phyloP scores from a whole-genome alignment of 2,329 filamentous ascomycete species.

The Penicillium vulpinum region DNA sequence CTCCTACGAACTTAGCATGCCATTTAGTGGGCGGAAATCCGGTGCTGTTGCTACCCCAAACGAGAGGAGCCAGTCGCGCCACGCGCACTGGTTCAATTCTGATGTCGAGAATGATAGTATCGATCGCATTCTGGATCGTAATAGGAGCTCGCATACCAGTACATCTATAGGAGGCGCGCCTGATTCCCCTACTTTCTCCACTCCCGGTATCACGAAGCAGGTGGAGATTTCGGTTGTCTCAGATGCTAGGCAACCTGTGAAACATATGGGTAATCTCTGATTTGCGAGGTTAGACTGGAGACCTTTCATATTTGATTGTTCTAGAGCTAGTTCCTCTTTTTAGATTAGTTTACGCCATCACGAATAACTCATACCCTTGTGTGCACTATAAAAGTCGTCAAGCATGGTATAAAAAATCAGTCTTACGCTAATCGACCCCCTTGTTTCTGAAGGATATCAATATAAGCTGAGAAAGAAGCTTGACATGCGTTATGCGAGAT shows the following conservation, averaged over 20 bases:
- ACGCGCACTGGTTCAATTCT: conserved; percentile 12
- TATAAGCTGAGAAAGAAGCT: too few species aligned
- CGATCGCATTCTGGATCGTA: conserved; percentile 26
- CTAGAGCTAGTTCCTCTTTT: background rate
- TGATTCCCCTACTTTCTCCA: conserved; percentile 8
- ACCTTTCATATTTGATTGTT: background rate
- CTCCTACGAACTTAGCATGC: conserved; percentile 31
- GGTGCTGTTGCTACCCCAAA: conserved; percentile 4
- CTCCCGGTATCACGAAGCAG: conserved; percentile 30
- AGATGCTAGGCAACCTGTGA: background rate
- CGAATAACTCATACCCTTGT: background rate
- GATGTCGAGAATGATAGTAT: conserved; percentile 26
- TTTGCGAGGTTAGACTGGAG: background rate
- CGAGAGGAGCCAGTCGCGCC: conserved; percentile 17
- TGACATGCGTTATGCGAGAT: too few species aligned
- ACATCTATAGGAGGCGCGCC: conserved; percentile 11
- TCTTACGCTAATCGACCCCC: background rate
- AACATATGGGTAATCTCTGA: background rate
- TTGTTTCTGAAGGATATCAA: too few species aligned
- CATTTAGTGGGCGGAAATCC: conserved; percentile 23
- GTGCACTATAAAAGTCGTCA: background rate
- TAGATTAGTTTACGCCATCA: background rate
- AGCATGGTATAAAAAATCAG: background rate
- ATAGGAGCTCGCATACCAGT: conserved; percentile 11
- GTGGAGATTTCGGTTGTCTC: conserved; percentile 29